Percentiles rank a stretch among this genome's conserved stretches.
phyloP scores from a whole-genome alignment of 805 yeast species.

The Ogataea sp. region DNA sequence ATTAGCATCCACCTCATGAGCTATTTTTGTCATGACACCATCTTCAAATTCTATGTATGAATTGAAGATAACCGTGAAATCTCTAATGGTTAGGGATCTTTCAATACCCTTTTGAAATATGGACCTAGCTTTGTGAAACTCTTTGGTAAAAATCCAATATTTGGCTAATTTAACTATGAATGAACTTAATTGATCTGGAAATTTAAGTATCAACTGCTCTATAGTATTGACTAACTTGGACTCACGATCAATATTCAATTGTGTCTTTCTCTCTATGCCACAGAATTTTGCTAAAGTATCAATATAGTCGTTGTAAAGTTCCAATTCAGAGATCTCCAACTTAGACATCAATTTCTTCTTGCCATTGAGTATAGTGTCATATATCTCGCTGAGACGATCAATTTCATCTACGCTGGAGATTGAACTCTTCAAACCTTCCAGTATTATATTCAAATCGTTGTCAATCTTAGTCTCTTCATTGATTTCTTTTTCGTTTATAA shows the following conservation, averaged over 20 bases:
- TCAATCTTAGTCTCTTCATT: slow-evolving; percentile 4
- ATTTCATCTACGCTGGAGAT: slow-evolving; percentile 6
- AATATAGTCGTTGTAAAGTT: slow-evolving; percentile 38
- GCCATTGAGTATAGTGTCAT: slow-evolving; percentile 25
- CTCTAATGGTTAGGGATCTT: slow-evolving; percentile 42
- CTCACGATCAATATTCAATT: neutral
- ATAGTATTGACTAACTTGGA: neutral
- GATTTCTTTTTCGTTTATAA: neutral
- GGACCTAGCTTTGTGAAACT: slow-evolving; percentile 30
- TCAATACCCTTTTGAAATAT: slow-evolving; percentile 41
- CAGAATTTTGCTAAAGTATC: slow-evolving; percentile 26
- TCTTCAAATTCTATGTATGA: slow-evolving; percentile 56
- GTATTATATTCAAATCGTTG: neutral
- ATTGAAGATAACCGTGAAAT: slow-evolving; percentile 60
- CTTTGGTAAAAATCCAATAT: slow-evolving; percentile 34
- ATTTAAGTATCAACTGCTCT: slow-evolving; percentile 25
- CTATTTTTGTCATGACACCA: slow-evolving; percentile 25
- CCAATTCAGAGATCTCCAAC: slow-evolving; percentile 35
- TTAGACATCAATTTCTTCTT: slow-evolving; percentile 25
- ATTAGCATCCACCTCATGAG: slow-evolving; percentile 15
- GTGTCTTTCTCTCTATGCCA: neutral
- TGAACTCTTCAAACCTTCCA: neutral
- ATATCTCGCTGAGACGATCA: slow-evolving; percentile 11
- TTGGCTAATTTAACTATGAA: slow-evolving; percentile 40
- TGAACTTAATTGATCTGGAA: slow-evolving; percentile 52